Base-by-base conservation (phyloP, 106 monocot species). In the Acorus gramineus region DNA sequence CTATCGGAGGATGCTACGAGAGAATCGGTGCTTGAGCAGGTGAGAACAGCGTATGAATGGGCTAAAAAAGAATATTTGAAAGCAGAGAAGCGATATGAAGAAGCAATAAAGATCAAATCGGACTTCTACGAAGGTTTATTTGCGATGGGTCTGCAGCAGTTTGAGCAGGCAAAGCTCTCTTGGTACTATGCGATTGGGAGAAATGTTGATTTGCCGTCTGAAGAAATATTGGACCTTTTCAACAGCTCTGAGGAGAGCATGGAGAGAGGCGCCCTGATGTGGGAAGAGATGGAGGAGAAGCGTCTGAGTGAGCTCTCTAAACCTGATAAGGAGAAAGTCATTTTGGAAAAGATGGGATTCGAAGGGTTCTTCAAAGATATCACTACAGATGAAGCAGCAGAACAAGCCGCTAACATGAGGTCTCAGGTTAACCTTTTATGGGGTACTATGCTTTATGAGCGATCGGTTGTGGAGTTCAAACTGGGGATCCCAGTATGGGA, bases 381-480 rank as follows among this genome's bases (percentile, higher is more conserved):
- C 3, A 77, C 91, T 8, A 65, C 70, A 5, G 90, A 91, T 54
- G 85, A 96, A 75, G 81, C 84, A 7, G 85, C 84, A 43, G 93
- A 86, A 58, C 79, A 71, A 50, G 78, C 86, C 60, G 78, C 69
- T 42, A 85, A 79, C 44, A 81, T 93, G 76, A 70, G 85, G 52
- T 81, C 89, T 56, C 93, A 89, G 53, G 71, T 93, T 58, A 79
- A 89, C 56, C 75, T 93, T 44, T 65, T 89, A 28, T 89, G 89
- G 93, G 93, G 93, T 44, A 86, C 77, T 10, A 74, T 93, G 71
- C 73, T 93, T 8, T 93, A 93, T 81, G 93, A 93, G 57, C 75
- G 93, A 4, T 93, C 93, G 53, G 72, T 86, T 70, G 72, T 93
- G 47, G 93, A 93, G 72, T 93, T 86, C 59, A 89, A 81, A 63